Conservation (phyloP, 78 protist species). For the Acrasis kona region DNA sequence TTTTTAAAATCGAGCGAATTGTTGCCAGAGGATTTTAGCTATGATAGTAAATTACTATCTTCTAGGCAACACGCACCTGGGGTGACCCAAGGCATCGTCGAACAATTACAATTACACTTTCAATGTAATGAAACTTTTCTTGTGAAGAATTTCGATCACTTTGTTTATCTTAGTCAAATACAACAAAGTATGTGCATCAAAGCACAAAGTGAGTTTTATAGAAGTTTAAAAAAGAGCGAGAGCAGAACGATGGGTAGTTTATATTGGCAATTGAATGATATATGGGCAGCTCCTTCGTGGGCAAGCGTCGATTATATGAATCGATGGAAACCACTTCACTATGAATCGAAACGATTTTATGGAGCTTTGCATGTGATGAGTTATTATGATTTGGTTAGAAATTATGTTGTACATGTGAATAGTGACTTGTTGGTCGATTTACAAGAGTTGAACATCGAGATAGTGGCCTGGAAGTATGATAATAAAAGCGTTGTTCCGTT, state of each 20-base stretch:
- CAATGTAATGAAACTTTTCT: background rate
- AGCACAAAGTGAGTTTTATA: constrained; percentile 31
- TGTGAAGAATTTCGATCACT: background rate
- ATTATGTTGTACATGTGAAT: no score
- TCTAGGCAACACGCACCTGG: background rate
- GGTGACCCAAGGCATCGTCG: no score
- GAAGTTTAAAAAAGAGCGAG: constrained; percentile 28
- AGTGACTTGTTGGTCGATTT: no score
- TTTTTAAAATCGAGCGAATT: no score
- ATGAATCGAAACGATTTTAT: constrained; percentile 18
- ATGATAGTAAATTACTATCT: background rate
- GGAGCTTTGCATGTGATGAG: constrained; percentile 7
- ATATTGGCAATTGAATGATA: constrained; percentile 69
- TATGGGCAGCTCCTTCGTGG: constrained; percentile 67
- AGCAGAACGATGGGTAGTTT: constrained; percentile 58
- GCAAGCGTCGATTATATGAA: constrained; percentile 51
- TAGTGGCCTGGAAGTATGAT: no score
- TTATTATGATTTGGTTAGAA: no score
- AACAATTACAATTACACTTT: background rate
- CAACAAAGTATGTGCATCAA: constrained; percentile 23
- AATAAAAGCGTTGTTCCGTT: no score
- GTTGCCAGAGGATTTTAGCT: no score
- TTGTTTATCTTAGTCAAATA: constrained; percentile 19
- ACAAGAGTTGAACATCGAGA: no score
- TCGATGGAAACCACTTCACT: constrained; percentile 47